Evolutionary conservation across 108 stramenopile genomes (phyloP), one percentile per base, ranked within the genome.

Genomic region (Schizochytrium sp.): DNA sequence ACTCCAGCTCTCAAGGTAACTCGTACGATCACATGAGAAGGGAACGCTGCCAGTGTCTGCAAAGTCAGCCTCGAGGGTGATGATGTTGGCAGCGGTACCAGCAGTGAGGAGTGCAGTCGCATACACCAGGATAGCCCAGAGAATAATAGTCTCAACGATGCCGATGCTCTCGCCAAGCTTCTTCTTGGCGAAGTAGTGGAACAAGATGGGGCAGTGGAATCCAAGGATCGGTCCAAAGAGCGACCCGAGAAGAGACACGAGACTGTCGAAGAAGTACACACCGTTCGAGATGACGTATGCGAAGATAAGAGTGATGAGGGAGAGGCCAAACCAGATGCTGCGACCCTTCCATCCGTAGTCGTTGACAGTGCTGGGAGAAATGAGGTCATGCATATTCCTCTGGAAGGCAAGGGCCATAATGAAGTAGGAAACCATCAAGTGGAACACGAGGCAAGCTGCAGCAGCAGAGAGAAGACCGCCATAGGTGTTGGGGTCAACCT

Each of bases 201-300:
- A 69, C 42, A 69, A 44, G 15, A 69, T 3, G 42, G 64, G 64
- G 12, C 42, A 38, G 64, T 69, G 64, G 28, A 69, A 69, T 10
- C 64, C 64, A 44, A 69, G 64, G 64, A 69, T 69, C 42, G 64
- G 64, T 38, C 64, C 64, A 69, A 69, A 69, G 64, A 69, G 64
- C 12, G 64, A 69, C 42, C 64, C 64, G 64, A 69, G 64, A 38
- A 69, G 64, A 38, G 64, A 69, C 7, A 69, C 64, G 64, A 69
- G 64, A 15, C 64, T 69, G 64, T 69, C 64, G 44, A 69, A 69
- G 64, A 69, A 69, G 64, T 38, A 44, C 10, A 69, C 15, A 15
- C 64, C 64, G 64, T 69, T 69, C 19, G 64, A 69, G 28, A 69
- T 15, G 64, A 69, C 64, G 15, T 13, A 69, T 38, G 64, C 64